Evolutionary conservation across 345 rosid species (phyloP), one percentile per base, ranked within the genome.

Genomic region (Cochlearia excelsa): DNA sequence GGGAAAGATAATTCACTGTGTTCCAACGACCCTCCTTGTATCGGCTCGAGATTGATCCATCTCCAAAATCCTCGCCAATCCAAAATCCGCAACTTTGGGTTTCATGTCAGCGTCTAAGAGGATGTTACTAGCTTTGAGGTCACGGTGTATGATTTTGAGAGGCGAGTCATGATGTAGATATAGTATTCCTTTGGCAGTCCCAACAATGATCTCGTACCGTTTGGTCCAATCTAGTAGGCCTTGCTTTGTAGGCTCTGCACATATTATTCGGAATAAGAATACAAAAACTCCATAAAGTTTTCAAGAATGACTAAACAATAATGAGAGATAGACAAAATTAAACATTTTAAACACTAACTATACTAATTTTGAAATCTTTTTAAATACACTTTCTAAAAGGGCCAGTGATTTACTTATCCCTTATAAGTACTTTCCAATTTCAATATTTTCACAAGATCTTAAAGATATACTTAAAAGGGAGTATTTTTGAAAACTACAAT

Each of bases 21-120:
- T 84, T 43, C 88, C 86, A 2, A 78, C 80, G 0, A 81, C 62
- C 35, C 75, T 70, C 11, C 54, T 67, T 1, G 89, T 86, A 34
- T 57, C 78, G 5, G 63, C 75, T 59, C 60, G 61, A 23, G 67
- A 43, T 46, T 70, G 72, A 44, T 78, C 67, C 6, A 60, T 52
- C 9, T 48, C 41, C 3, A 81, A 72, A 33, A 83, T 80, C 61
- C 74, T 80, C 8, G 87, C 84, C 74, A 74, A 65, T 6, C 90
- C 85, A 50, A 86, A 86, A 64, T 86, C 89, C 16, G 23, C 23
- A 16, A 16, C 23, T 16, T 16, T 16, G 23, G 23, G 23, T 16
- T 16, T 16, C 23, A 16, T 16, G 23, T 16, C 23, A 16, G 23
- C 23, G 23, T 16, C 23, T 16, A 16, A 16, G 23, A 16, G 23